phyloP scores from a whole-genome alignment of 106 monocot species.

The Cymbidium sinense region DNA sequence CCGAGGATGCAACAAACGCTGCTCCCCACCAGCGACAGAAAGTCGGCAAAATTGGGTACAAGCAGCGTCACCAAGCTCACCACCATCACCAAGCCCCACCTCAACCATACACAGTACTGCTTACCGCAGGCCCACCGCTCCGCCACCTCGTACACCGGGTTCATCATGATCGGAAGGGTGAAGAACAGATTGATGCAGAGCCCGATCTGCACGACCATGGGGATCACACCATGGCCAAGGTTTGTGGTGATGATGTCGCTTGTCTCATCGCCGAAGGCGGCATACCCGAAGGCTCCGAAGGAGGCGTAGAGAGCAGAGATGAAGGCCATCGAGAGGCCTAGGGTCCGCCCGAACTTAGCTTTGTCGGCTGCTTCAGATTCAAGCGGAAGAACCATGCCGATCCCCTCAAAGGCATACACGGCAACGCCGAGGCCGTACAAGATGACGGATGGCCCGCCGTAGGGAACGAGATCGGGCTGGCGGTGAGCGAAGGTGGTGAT shows the following conservation, averaged over 20 bases:
- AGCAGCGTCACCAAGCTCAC: constrained; percentile 34
- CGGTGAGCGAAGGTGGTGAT: constrained; percentile 2
- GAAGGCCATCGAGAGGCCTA: constrained; percentile 50
- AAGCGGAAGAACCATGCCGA: constrained; percentile 56
- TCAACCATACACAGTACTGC: constrained; percentile 36
- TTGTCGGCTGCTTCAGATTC: constrained; percentile 46
- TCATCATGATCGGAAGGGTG: constrained; percentile 66
- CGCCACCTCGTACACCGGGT: constrained; percentile 54
- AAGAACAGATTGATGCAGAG: constrained; percentile 69
- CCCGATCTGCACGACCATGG: constrained; percentile 40
- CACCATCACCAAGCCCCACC: constrained; percentile 29
- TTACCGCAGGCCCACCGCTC: constrained; percentile 45
- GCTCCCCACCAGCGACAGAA: constrained; percentile 55
- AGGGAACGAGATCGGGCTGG: constrained; percentile 10
- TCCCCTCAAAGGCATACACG: constrained; percentile 55
- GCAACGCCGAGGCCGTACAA: constrained; percentile 61
- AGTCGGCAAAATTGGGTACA: constrained; percentile 58
- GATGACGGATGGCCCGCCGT: constrained; percentile 13
- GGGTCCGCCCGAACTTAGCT: constrained; percentile 26
- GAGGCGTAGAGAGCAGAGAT: constrained; percentile 40
- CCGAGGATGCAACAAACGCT: constrained; percentile 47
- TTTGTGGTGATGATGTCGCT: constrained; percentile 59
- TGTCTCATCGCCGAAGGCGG: constrained; percentile 51
- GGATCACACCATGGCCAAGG: constrained; percentile 36
- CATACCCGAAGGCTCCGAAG: constrained; percentile 54